Evolutionary conservation across 345 rosid species (phyloP).

Genomic region (Eucalyptus melliodora): DNA sequence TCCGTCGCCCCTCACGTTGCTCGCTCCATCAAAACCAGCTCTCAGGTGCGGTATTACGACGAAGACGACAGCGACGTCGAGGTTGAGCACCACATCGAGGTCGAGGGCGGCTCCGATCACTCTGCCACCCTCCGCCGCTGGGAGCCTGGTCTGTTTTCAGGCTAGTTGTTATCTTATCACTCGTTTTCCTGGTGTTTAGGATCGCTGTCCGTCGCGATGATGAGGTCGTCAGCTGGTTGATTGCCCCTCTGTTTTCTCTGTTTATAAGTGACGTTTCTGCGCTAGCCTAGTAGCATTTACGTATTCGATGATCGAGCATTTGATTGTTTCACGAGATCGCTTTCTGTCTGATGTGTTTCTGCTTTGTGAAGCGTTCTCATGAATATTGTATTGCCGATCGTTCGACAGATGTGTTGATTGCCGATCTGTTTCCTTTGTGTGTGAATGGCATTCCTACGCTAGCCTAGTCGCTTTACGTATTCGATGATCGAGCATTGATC

Average conservation of each 20-base stretch:
- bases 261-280: background rate
- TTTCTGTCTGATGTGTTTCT: background rate
- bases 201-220: background rate
- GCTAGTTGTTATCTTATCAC: background rate
- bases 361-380: background rate
- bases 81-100: background rate
- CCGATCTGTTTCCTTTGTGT: too few species aligned
- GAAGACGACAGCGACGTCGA: background rate
- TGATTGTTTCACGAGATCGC: background rate
- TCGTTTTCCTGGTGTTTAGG: background rate
- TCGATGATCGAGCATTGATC: background rate
- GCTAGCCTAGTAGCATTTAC: background rate
- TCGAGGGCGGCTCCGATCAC: background rate
- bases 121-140: background rate
- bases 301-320: background rate
- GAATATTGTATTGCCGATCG: background rate
- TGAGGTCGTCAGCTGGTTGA: background rate
- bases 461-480: background rate
- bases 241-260: background rate
- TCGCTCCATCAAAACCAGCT: conserved; percentile 12
- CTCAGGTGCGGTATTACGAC: background rate
- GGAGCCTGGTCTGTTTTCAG: conserved; percentile 6
- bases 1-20: background rate
- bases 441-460: background rate
- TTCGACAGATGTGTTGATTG: too few species aligned